phyloP scores from a whole-genome alignment of 257 asterid species.

The Solanum sitiens region DNA sequence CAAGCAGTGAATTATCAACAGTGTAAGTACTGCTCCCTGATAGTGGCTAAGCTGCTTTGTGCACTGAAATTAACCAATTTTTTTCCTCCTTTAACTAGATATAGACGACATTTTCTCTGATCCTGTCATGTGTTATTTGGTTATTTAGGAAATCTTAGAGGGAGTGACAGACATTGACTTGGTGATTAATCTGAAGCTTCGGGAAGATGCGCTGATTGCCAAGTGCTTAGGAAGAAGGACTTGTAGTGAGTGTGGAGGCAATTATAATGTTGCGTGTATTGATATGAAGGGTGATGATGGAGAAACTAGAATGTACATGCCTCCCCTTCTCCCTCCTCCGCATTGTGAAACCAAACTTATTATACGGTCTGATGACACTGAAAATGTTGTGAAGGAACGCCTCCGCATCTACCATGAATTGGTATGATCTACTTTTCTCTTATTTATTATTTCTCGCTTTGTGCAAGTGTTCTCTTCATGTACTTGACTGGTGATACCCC shows the following conservation, averaged over 20 bases:
- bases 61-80: background rate
- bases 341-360: conserved; percentile 74
- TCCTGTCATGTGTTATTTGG: background rate
- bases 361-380: conserved; percentile 78
- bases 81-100: background rate
- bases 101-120: background rate
- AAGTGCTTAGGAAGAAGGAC: conserved; percentile 96
- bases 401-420: conserved; percentile 59
- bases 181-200: conserved; percentile 84
- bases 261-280: conserved; percentile 78
- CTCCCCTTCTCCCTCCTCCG: conserved; percentile 94
- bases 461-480: background rate
- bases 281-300: conserved; percentile 66
- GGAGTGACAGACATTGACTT: conserved; percentile 77
- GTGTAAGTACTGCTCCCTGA: conserved; percentile 5
- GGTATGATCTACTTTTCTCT: conserved; percentile 26
- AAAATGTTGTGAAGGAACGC: conserved; percentile 82
- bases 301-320: conserved; percentile 67
- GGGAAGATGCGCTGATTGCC: conserved; percentile 76
- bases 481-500: background rate
- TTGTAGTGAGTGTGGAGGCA: conserved; percentile 85
- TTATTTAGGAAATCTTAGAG: conserved; percentile 73
- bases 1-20: conserved; percentile 9
- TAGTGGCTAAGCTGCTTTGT: background rate
- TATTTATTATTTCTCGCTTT: background rate